These are phyloP conservation scores for Porodaedalea pini DNA, from an alignment of 1,284 basidiomycete genomes.

Conservation along the genomic window DNA sequence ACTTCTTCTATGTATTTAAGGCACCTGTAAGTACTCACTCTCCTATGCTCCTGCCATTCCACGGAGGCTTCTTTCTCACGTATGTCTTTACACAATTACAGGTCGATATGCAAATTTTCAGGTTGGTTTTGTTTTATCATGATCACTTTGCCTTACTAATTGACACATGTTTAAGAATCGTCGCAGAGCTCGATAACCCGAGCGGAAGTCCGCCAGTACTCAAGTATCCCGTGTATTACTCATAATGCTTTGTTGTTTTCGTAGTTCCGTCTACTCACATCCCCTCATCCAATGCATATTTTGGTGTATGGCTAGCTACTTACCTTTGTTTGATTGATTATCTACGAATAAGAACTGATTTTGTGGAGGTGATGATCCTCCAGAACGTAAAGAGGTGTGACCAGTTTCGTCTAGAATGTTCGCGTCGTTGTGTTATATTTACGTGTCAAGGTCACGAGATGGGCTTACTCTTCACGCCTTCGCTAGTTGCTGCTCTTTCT, in stretches of 20 bases:
- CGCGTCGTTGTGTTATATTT: not conserved
- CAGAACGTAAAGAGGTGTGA: too few species aligned
- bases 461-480: not conserved
- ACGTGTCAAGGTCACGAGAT: constrained; percentile 2
- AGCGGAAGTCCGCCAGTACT: constrained; percentile 54
- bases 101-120: constrained; percentile 60
- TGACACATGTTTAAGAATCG: constrained; percentile 38
- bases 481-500: not conserved
- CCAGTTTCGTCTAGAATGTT: too few species aligned
- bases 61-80: not conserved
- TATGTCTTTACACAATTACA: constrained; percentile 24
- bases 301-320: too few species aligned
- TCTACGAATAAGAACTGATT: too few species aligned
- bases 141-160: not conserved
- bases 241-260: too few species aligned
- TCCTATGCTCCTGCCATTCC: not conserved
- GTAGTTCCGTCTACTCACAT: too few species aligned
- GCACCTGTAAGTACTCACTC: constrained; percentile 48
- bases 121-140: constrained; percentile 36
- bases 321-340: too few species aligned
- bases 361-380: too few species aligned
- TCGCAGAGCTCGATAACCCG: constrained; percentile 57
- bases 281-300: too few species aligned
- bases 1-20: constrained; percentile 86
- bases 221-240: constrained; percentile 52